Evolutionary conservation across 1,139 yeast genomes (phyloP).

Genomic region (Yamadazyma songkhlaensis): DNA sequence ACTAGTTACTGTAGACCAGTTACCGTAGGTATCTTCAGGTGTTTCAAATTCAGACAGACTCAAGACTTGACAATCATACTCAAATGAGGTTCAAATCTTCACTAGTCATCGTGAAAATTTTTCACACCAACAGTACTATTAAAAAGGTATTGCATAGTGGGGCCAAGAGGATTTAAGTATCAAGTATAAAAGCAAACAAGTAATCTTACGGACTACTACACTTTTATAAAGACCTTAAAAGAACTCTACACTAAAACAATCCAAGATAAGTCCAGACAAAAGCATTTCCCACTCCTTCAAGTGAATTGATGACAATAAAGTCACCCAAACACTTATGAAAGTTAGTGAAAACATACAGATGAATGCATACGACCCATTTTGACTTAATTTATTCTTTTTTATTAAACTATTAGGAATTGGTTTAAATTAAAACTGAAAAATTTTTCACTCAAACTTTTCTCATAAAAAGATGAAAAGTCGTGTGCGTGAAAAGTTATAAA

Average conservation of each 20-base stretch:
- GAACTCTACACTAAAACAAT: slow-evolving; percentile 3
- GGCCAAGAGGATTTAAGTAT: slow-evolving; percentile 7
- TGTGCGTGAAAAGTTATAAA: not conserved
- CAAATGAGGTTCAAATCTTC: not conserved
- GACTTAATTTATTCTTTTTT: slow-evolving; percentile 34
- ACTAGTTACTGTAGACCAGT: too few species aligned
- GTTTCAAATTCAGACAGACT: too few species aligned
- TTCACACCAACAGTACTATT: slow-evolving; percentile 1
- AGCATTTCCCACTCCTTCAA: slow-evolving; percentile 1
- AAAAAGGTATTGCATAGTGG: slow-evolving; percentile 18
- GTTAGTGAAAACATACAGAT: slow-evolving; percentile 52
- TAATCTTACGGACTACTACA: slow-evolving; percentile 6
- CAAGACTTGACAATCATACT: too few species aligned
- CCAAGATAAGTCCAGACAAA: slow-evolving; percentile 4
- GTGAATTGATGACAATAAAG: not conserved
- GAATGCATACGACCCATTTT: slow-evolving; percentile 83
- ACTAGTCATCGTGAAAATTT: not conserved
- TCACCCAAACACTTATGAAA: not conserved
- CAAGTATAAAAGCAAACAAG: slow-evolving; percentile 15
- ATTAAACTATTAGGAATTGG: slow-evolving; percentile 6
- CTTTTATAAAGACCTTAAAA: slow-evolving; percentile 17
- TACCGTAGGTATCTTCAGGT: too few species aligned
- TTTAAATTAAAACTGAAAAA: slow-evolving; percentile 6
- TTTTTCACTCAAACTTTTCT: slow-evolving; percentile 3
- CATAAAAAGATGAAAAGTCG: slow-evolving; percentile 2